A percentile compares a stretch with the other conserved stretches of the same genome.
Evolutionary conservation across 306 rosid species (phyloP).

Genomic region (Fragaria iinumae): DNA sequence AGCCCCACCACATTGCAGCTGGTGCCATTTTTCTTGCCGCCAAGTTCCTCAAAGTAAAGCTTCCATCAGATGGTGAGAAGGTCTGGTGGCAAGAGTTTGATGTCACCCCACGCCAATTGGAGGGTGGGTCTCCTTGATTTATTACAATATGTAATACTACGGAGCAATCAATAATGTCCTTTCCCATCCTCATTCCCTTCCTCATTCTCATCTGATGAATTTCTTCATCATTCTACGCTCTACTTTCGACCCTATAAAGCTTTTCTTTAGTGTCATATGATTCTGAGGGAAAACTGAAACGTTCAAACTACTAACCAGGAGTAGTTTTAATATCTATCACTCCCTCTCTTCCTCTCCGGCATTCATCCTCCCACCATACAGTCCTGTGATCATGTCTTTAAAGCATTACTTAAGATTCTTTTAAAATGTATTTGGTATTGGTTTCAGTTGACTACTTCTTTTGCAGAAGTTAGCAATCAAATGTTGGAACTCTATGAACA

Average conservation of each 20-base stretch:
- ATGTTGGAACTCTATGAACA: conserved; percentile 98
- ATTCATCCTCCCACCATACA: not conserved
- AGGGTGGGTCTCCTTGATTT: conserved; percentile 82
- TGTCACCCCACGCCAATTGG: conserved; percentile 99
- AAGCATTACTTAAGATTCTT: not conserved
- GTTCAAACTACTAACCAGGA: not conserved
- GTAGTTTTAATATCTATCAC: not conserved
- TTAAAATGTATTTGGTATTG: conserved; percentile 6
- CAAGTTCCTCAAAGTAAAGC: conserved; percentile 96
- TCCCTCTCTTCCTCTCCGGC: not conserved
- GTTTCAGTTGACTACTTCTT: conserved; percentile 29
- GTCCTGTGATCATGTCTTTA: not conserved
- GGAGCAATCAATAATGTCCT: conserved; percentile 15
- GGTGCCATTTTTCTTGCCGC: conserved; percentile 99
- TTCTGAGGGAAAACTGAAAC: not conserved
- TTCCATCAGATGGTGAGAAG: conserved; percentile 99
- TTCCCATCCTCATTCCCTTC: conserved; percentile 16
- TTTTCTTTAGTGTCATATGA: conserved; percentile 7
- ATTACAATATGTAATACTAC: conserved; percentile 24
- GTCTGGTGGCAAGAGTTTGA: conserved; percentile 99
- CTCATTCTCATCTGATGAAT: conserved; percentile 14
- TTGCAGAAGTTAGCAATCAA: conserved; percentile 98
- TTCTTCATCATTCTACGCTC: conserved; percentile 7
- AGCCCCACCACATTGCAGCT: conserved; percentile 98
- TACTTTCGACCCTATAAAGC: not conserved